Evolutionary conservation across 768 basidiomycete genomes (phyloP).

Genomic region (Macrolepiota dolichaula): DNA sequence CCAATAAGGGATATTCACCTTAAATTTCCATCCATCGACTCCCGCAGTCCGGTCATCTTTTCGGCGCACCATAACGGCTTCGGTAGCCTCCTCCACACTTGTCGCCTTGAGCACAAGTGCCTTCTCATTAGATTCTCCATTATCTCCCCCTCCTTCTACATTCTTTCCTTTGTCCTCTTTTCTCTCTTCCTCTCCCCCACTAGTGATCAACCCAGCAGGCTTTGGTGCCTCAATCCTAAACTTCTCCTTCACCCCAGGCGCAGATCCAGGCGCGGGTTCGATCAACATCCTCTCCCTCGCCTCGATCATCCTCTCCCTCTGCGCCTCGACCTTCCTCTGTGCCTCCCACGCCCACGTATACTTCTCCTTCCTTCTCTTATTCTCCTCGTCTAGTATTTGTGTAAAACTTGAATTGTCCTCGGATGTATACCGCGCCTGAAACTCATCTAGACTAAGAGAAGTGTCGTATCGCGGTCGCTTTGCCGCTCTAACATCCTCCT

Average conservation of each 20-base stretch:
- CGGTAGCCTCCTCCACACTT: slow-evolving; percentile 21
- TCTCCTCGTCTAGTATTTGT: slow-evolving; percentile 87
- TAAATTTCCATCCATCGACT: slow-evolving; percentile 83
- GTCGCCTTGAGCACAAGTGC: slow-evolving; percentile 22
- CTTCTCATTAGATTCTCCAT: slow-evolving; percentile 12
- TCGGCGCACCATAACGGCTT: slow-evolving; percentile 75
- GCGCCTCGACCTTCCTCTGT: slow-evolving; percentile 73
- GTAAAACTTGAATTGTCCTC: slow-evolving; percentile 98
- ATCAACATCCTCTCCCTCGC: slow-evolving; percentile 69
- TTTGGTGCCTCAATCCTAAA: slow-evolving; percentile 60
- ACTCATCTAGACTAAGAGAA: slow-evolving; percentile 71
- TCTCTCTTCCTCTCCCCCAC: slow-evolving; percentile 21
- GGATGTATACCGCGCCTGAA: slow-evolving; percentile 91
- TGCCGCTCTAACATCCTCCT: slow-evolving; percentile 34
- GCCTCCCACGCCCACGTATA: slow-evolving; percentile 96
- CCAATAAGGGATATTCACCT: slow-evolving; percentile 33
- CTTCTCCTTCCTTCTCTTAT: slow-evolving; percentile 71
- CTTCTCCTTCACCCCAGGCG: slow-evolving; percentile 59
- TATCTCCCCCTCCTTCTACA: slow-evolving; percentile 17
- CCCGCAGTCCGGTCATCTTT: slow-evolving; percentile 70
- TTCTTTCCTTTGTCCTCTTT: slow-evolving; percentile 22
- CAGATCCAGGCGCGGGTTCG: slow-evolving; percentile 52
- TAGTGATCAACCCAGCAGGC: slow-evolving; percentile 51
- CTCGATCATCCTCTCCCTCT: slow-evolving; percentile 62
- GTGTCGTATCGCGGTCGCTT: slow-evolving; percentile 59